A percentile compares a stretch with the other conserved stretches of the same genome.
phyloP scores from a whole-genome alignment of 495 filamentous ascomycete species.

The Friedmanniomyces endolithicus region DNA sequence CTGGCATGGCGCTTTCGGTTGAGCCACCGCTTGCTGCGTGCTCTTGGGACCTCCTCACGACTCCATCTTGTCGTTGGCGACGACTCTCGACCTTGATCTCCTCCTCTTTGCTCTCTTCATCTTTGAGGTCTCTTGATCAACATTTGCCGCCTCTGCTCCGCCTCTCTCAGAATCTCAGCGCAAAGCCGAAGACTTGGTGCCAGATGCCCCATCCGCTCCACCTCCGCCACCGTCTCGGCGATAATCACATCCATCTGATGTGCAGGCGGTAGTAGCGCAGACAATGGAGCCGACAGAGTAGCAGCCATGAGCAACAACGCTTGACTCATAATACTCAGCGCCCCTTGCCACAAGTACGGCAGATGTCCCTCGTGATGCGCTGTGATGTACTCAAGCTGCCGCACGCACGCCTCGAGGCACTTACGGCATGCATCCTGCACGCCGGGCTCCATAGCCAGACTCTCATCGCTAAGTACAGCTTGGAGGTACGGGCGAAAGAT shows the following conservation, averaged over 20 bases:
- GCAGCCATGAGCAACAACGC: slow-evolving; percentile 71
- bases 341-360: slow-evolving; percentile 79
- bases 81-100: too few relatives aligned
- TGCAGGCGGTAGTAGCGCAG: slow-evolving; percentile 50
- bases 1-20: too few relatives aligned
- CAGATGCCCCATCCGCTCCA: slow-evolving; percentile 58
- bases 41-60: too few relatives aligned
- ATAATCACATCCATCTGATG: slow-evolving; percentile 59
- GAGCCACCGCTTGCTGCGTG: too few relatives aligned
- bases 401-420: slow-evolving; percentile 68
- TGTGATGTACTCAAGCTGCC: slow-evolving; percentile 66
- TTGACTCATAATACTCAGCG: slow-evolving; percentile 62
- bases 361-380: slow-evolving; percentile 76
- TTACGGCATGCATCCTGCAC: slow-evolving; percentile 68
- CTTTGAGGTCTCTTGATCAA: slow-evolving; percentile 16
- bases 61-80: too few relatives aligned
- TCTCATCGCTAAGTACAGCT: slow-evolving; percentile 66
- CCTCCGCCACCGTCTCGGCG: slow-evolving; percentile 58
- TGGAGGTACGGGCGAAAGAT: slow-evolving; percentile 76
- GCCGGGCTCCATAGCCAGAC: slow-evolving; percentile 43
- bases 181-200: slow-evolving; percentile 61
- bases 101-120: not conserved
- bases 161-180: slow-evolving; percentile 67
- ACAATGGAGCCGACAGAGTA: slow-evolving; percentile 65
- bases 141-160: slow-evolving; percentile 51